A percentile compares a stretch with the other conserved stretches of the same genome.
Evolutionary conservation across 1,284 basidiomycete species (phyloP).

Genomic region (Fomitopsis betulina): DNA sequence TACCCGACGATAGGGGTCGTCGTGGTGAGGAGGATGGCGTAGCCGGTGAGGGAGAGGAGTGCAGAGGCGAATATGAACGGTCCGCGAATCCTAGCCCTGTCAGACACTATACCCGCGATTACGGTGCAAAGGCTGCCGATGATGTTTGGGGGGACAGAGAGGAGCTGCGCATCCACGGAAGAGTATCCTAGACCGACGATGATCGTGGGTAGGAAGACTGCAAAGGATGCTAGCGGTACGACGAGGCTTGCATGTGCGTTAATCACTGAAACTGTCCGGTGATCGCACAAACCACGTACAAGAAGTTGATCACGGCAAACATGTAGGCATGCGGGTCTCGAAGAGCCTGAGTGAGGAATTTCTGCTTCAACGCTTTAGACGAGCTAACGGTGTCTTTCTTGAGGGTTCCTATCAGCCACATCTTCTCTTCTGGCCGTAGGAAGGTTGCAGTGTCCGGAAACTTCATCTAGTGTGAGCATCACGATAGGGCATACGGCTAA

Average conservation of each 20-base stretch:
- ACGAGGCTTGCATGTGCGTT: slow-evolving; percentile 33
- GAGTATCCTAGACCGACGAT: slow-evolving; percentile 27
- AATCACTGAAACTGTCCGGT: slow-evolving; percentile 32
- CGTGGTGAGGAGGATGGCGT: slow-evolving; percentile 52
- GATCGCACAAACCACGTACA: slow-evolving; percentile 4
- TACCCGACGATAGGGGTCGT: slow-evolving; percentile 51
- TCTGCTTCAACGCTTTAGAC: slow-evolving; percentile 18
- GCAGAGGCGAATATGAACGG: slow-evolving; percentile 54
- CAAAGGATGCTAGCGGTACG: slow-evolving; percentile 12
- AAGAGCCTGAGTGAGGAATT: slow-evolving; percentile 20
- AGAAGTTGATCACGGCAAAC: slow-evolving; percentile 10
- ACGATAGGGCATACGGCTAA: background rate
- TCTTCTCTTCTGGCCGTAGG: slow-evolving; percentile 26
- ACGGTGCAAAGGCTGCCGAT: slow-evolving; percentile 12
- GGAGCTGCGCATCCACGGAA: slow-evolving; percentile 21
- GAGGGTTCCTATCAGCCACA: slow-evolving; percentile 31
- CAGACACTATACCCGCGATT: slow-evolving; percentile 8
- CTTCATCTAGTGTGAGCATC: background rate
- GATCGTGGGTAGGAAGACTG: slow-evolving; percentile 25
- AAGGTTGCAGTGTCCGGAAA: slow-evolving; percentile 31
- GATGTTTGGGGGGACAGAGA: slow-evolving; percentile 18
- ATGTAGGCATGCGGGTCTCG: slow-evolving; percentile 18
- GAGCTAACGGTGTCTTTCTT: slow-evolving; percentile 15
- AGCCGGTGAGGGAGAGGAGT: slow-evolving; percentile 53
- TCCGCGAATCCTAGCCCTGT: slow-evolving; percentile 29